These are phyloP conservation scores for Leucocoprinus sp. DNA, from an alignment of 768 basidiomycete genomes.

Conservation along the genomic window DNA sequence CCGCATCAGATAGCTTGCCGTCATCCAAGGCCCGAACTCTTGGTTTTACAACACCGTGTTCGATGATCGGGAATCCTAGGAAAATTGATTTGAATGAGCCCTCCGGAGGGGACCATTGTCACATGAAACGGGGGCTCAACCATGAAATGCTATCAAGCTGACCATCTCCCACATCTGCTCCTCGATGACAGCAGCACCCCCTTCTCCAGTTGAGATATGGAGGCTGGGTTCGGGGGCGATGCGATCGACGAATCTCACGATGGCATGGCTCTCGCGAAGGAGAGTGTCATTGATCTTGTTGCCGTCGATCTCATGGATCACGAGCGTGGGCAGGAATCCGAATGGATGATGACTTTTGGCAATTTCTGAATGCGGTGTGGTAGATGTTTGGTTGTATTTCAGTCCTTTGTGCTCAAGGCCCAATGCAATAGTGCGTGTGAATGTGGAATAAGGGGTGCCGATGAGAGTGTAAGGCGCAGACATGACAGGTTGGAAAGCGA, in stretches of 20 bases:
- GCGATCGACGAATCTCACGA: slow-evolving; percentile 24
- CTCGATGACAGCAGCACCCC: slow-evolving; percentile 14
- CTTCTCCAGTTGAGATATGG: slow-evolving; percentile 14
- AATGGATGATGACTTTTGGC: slow-evolving; percentile 23
- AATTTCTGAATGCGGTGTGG: slow-evolving; percentile 16
- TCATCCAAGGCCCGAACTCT: slow-evolving; percentile 22
- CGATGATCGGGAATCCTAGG: slow-evolving; percentile 23
- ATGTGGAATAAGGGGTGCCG: slow-evolving; percentile 27
- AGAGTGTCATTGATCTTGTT: slow-evolving; percentile 17
- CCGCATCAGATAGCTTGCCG: slow-evolving; percentile 16
- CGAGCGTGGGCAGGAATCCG: slow-evolving; percentile 24
- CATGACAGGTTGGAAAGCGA: background rate
- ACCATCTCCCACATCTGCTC: slow-evolving; percentile 30
- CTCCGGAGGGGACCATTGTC: too few relatives aligned
- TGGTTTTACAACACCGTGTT: slow-evolving; percentile 24
- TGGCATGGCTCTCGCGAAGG: slow-evolving; percentile 26
- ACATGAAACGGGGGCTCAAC: slow-evolving; percentile 11
- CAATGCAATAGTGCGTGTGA: slow-evolving; percentile 25
- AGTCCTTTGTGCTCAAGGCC: slow-evolving; percentile 24
- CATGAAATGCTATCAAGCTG: slow-evolving; percentile 23
- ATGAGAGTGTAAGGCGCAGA: slow-evolving; percentile 19
- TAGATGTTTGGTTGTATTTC: slow-evolving; percentile 17
- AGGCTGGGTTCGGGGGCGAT: slow-evolving; percentile 22
- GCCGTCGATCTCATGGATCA: slow-evolving; percentile 20
- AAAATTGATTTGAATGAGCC: background rate